Evolutionary conservation across 2,329 filamentous ascomycete species (phyloP).

Genomic region (Fusarium siculi): DNA sequence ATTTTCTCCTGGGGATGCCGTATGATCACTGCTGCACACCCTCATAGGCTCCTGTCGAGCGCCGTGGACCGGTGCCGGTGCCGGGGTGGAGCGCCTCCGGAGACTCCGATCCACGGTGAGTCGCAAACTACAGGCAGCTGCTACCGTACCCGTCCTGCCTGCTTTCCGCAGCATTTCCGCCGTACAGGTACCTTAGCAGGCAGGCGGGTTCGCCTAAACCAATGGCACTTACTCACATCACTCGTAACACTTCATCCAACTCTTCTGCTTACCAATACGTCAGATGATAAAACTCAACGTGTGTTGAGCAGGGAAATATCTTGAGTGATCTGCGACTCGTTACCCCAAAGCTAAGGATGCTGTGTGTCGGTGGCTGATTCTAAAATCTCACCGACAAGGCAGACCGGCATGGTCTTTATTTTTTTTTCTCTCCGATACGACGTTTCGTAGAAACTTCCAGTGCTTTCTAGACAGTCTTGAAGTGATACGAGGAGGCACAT

Average conservation of each 20-base stretch:
- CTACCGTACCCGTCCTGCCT: slow-evolving; percentile 4
- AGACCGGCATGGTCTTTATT: not conserved
- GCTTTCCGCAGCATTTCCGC: slow-evolving; percentile 13
- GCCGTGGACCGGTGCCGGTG: not conserved
- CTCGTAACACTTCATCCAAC: not conserved
- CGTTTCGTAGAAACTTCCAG: slow-evolving; percentile 39
- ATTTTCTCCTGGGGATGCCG: not conserved
- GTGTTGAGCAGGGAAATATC: slow-evolving; percentile 6
- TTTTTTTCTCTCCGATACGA: slow-evolving; percentile 8
- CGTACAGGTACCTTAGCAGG: not conserved
- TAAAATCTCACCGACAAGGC: slow-evolving; percentile 35
- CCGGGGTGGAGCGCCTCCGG: slow-evolving; percentile 23
- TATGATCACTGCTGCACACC: not conserved
- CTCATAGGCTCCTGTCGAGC: not conserved
- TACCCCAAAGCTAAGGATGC: slow-evolving; percentile 3
- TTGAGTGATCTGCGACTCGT: slow-evolving; percentile 33
- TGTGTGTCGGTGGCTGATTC: slow-evolving; percentile 26
- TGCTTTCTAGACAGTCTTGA: slow-evolving; percentile 17
- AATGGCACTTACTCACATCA: slow-evolving; percentile 22
- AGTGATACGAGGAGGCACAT: not conserved
- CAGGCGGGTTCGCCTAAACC: slow-evolving; percentile 21
- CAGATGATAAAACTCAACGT: slow-evolving; percentile 19
- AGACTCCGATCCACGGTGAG: slow-evolving; percentile 5
- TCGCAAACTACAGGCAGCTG: not conserved
- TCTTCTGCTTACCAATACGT: slow-evolving; percentile 37